Conservation (phyloP, 1,284 basidiomycete species). For the Cystobasidiaceae sp. region DNA sequence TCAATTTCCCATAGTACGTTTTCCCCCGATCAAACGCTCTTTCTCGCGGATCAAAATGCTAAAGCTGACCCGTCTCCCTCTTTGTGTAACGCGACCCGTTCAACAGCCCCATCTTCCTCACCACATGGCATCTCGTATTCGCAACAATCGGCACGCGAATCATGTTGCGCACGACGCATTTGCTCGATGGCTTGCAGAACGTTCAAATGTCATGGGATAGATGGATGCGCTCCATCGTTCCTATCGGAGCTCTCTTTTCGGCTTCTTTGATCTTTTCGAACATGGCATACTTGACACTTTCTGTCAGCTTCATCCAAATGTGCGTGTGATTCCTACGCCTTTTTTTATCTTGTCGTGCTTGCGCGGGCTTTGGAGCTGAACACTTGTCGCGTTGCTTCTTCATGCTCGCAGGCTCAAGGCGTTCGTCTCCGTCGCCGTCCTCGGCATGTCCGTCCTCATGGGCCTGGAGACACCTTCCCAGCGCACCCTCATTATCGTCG, state of each 20-base stretch:
- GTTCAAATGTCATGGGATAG: constrained; percentile 43
- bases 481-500: constrained; percentile 48
- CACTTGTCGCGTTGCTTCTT: constrained; percentile 45
- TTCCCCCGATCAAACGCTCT: neutral
- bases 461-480: constrained; percentile 43
- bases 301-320: constrained; percentile 52
- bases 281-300: constrained; percentile 51
- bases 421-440: constrained; percentile 44
- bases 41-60: neutral
- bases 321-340: constrained; percentile 33
- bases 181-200: constrained; percentile 48
- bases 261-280: constrained; percentile 51
- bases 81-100: neutral
- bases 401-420: constrained; percentile 50
- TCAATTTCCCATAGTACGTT: constrained; percentile 30
- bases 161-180: constrained; percentile 47
- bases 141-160: constrained; percentile 49
- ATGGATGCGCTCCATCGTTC: constrained; percentile 48
- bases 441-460: constrained; percentile 43
- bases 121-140: constrained; percentile 50
- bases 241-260: constrained; percentile 52
- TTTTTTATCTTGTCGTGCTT: neutral
- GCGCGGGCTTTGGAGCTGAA: constrained; percentile 39
- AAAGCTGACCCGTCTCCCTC: neutral
- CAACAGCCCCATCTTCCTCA: constrained; percentile 48